Percentiles rank a stretch among this genome's conserved stretches.
Conservation (phyloP, 345 rosid species). For the Eucalyptus shirleyi region DNA sequence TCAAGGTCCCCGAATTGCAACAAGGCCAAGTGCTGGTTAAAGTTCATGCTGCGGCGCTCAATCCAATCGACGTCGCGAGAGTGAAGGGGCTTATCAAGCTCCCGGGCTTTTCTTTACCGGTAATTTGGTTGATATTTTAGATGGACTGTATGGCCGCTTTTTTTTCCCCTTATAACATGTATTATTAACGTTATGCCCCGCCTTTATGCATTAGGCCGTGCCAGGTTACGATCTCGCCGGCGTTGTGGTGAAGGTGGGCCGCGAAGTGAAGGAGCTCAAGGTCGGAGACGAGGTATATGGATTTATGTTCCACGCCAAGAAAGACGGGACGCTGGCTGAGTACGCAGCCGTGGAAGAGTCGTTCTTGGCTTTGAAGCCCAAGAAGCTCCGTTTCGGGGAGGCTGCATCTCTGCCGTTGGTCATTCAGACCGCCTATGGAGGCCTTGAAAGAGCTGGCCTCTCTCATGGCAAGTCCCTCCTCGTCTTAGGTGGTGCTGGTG, state of each 20-base stretch:
- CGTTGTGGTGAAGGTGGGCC: constrained; percentile 62
- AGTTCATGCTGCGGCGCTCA: constrained; percentile 73
- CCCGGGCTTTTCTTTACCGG: constrained; percentile 77
- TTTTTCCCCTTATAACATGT: background rate
- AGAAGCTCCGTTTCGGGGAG: constrained; percentile 50
- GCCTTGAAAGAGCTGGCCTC: constrained; percentile 58
- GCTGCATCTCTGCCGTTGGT: constrained; percentile 82
- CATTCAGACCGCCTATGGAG: constrained; percentile 69
- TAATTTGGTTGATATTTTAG: background rate
- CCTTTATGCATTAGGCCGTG: constrained; percentile 31
- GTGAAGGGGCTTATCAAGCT: constrained; percentile 68
- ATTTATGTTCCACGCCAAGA: constrained; percentile 53
- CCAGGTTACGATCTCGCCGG: constrained; percentile 94
- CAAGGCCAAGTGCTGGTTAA: constrained; percentile 75
- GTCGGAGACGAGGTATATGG: constrained; percentile 83
- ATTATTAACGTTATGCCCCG: background rate
- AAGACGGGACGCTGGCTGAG: constrained; percentile 60
- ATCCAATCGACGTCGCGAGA: constrained; percentile 63
- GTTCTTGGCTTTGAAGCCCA: constrained; percentile 58
- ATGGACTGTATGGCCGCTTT: background rate
- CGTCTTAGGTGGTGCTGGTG: constrained; percentile 85
- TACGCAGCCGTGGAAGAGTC: constrained; percentile 80
- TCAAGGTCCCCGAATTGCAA: constrained; percentile 48
- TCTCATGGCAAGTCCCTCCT: constrained; percentile 71
- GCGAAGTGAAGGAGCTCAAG: constrained; percentile 48